These are phyloP conservation scores for Wickerhamomyces sydowiorum DNA, from an alignment of 805 yeast genomes.

Conservation along the genomic window DNA sequence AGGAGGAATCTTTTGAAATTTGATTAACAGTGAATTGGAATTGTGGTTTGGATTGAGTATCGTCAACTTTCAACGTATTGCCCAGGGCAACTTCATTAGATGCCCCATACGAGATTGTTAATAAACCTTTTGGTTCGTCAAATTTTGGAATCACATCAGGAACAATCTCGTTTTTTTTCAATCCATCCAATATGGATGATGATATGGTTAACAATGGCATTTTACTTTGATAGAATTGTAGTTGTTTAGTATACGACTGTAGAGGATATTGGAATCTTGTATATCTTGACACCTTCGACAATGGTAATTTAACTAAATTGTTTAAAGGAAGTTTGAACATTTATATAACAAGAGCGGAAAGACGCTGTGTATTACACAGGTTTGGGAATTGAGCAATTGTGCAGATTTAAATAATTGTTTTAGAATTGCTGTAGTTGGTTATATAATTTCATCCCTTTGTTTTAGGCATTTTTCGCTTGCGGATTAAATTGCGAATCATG, in stretches of 20 bases:
- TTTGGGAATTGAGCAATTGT: neutral
- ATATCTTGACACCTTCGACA: too few relatives aligned
- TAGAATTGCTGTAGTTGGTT: too few relatives aligned
- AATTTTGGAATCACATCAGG: slow-evolving; percentile 30
- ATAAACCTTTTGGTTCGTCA: slow-evolving; percentile 29
- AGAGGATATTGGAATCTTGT: neutral
- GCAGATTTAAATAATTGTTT: too few relatives aligned
- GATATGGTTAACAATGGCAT: slow-evolving; percentile 23
- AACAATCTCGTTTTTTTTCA: slow-evolving; percentile 34
- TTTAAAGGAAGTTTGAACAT: neutral
- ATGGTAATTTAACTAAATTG: too few relatives aligned
- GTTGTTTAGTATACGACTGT: neutral
- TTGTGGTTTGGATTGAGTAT: slow-evolving; percentile 63
- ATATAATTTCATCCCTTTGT: too few relatives aligned
- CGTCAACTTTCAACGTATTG: slow-evolving; percentile 56
- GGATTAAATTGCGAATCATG: too few relatives aligned
- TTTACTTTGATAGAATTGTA: neutral
- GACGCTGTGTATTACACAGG: too few relatives aligned
- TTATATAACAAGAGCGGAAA: too few relatives aligned
- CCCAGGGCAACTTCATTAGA: slow-evolving; percentile 70
- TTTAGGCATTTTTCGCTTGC: too few relatives aligned
- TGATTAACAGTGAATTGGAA: slow-evolving; percentile 55
- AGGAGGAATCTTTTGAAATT: neutral
- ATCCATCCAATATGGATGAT: slow-evolving; percentile 28
- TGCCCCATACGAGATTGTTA: slow-evolving; percentile 59